Percentiles rank a stretch among this genome's conserved stretches.
These are phyloP conservation scores for Aspergillus caelatus DNA, from an alignment of 2,329 filamentous ascomycete genomes.

Conservation along the genomic window DNA sequence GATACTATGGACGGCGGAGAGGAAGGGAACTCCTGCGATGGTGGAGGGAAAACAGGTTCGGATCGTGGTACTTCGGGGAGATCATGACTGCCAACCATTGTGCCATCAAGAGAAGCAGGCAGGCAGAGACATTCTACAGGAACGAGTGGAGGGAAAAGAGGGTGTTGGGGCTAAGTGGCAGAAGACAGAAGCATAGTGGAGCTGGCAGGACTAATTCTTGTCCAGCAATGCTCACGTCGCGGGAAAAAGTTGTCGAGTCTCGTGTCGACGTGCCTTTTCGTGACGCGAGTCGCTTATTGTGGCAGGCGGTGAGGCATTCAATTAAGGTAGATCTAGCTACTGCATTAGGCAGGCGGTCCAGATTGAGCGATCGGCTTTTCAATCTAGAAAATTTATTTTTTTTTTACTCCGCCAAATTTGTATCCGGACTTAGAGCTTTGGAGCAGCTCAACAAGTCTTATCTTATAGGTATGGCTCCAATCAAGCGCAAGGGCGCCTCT, in stretches of 20 bases:
- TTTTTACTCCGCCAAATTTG: constrained; percentile 15
- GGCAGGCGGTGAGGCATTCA: constrained; percentile 22
- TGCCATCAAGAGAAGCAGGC: constrained; percentile 24
- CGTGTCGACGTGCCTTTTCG: constrained; percentile 31
- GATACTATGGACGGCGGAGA: constrained; percentile 47
- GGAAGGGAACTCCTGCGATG: constrained; percentile 41
- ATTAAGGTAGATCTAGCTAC: constrained; percentile 7
- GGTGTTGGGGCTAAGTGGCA: constrained; percentile 12
- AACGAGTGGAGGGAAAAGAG: constrained; percentile 10
- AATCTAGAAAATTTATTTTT: constrained; percentile 25
- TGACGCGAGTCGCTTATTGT: constrained; percentile 22
- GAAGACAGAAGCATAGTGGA: constrained; percentile 26
- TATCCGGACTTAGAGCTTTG: constrained; percentile 23
- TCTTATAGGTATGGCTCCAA: constrained; percentile 44
- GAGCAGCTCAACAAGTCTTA: constrained; percentile 29
- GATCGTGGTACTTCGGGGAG: constrained; percentile 38
- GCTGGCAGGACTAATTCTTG: constrained; percentile 12
- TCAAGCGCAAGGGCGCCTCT: constrained; percentile 49
- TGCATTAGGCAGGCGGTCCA: constrained; percentile 24
- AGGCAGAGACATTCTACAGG: constrained; percentile 27
- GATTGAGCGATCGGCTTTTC: constrained; percentile 12
- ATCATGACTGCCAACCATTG: constrained; percentile 36
- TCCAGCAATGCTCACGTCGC: constrained; percentile 19
- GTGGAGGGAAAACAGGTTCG: constrained; percentile 36
- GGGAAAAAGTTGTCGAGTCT: constrained; percentile 16